Base-by-base conservation (phyloP, 2,329 filamentous ascomycete species). In the Aplosporella prunicola region DNA sequence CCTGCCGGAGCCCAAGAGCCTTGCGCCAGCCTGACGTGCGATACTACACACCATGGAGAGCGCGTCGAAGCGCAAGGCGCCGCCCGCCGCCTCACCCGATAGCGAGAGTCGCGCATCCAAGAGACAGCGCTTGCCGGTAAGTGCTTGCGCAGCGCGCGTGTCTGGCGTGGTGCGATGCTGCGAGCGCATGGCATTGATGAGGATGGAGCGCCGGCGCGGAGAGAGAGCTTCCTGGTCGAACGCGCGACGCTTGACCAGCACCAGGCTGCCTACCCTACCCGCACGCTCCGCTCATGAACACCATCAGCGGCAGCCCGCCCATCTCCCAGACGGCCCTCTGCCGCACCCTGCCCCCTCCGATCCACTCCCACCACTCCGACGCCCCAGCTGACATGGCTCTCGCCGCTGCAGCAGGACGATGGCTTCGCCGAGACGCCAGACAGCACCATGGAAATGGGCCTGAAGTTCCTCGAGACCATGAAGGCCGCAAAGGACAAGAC, bases 401-500 rank as follows among this genome's bases (percentile, higher is more conserved):
- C 32, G 18, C 11, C 32, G 40, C 38, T 49, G 35, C 43, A 61
- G 57, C 47, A 53, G 32, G 43, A 48, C 36, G 46, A 48, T 34
- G 41, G 47, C 26, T 45, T 43, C 13, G 42, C 48, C 13, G 82
- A 88, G 60, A 78, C 73, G 11, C 60, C 64, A 37, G 77, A 82
- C 55, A 77, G 77, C 11, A 88, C 82, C 3, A 79, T 78, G 10
- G 71, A 78, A 39, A 74, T 78, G 51, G 86, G 86, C 24, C 63
- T 84, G 49, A 74, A 72, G 47, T 82, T 93, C 52, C 64, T 93
- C 29, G 77, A 84, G 37, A 78, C 80, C 53, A 74, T 93, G 52
- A 79, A 79, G 49, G 71, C 75, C 46, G 85, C 83, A 15, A 76
- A 77, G 45, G 86, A 93, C 59, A 93, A 93, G 65, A 83, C 73